Conservation (phyloP, 2,329 filamentous ascomycete genomes). For the Cladosporium sp. region DNA sequence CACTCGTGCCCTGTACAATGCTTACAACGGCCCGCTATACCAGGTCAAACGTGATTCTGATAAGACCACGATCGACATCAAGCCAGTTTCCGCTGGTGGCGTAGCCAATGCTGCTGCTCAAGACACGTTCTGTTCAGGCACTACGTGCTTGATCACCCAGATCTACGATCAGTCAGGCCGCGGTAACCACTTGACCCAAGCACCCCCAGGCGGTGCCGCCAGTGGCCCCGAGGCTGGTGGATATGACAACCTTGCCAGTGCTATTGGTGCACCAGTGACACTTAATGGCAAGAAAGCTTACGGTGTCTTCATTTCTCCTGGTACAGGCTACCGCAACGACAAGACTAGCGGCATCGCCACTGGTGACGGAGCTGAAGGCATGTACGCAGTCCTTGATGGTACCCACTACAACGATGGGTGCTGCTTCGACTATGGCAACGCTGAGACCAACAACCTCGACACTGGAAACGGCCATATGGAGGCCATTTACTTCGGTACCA, state of each 20-base stretch:
- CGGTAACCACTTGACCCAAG: conserved; percentile 60
- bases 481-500: conserved; percentile 61
- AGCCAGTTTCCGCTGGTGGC: conserved; percentile 54
- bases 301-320: conserved; percentile 59
- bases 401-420: conserved; percentile 56
- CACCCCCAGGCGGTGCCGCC: conserved; percentile 50
- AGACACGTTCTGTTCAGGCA: conserved; percentile 55
- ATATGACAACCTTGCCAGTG: conserved; percentile 57
- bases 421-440: conserved; percentile 47
- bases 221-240: conserved; percentile 53
- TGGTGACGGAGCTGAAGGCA: conserved; percentile 54
- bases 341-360: conserved; percentile 48
- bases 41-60: conserved; percentile 57
- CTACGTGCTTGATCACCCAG: conserved; percentile 59
- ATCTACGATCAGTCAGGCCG: conserved; percentile 62
- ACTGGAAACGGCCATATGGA: conserved; percentile 65
- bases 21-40: conserved; percentile 54
- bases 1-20: conserved; percentile 58
- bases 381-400: conserved; percentile 59
- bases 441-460: conserved; percentile 36
- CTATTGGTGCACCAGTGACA: conserved; percentile 58
- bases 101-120: conserved; percentile 60
- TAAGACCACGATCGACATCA: conserved; percentile 44
- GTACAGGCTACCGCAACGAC: conserved; percentile 62
- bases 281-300: conserved; percentile 57